Evolutionary conservation across 2,329 filamentous ascomycete genomes (phyloP).

Genomic region (Aureobasidium uvarum): DNA sequence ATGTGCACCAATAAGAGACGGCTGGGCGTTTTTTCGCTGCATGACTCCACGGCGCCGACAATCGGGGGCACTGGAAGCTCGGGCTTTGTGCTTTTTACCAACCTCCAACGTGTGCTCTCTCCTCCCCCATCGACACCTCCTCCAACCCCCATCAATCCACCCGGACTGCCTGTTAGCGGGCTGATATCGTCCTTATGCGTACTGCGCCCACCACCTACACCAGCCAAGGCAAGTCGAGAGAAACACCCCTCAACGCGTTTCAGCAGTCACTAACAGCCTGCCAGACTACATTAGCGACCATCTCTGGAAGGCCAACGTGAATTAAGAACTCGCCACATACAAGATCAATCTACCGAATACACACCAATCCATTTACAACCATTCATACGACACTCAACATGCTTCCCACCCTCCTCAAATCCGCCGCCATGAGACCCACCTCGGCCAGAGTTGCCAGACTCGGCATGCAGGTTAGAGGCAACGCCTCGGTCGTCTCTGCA

Average conservation of each 20-base stretch:
- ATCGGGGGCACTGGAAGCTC: conserved; percentile 4
- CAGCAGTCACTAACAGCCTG: conserved; percentile 25
- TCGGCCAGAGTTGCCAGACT: conserved; percentile 45
- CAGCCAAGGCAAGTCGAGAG: conserved; percentile 48
- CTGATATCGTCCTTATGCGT: conserved; percentile 42
- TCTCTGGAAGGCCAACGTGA: conserved; percentile 66
- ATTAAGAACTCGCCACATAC: conserved; percentile 46
- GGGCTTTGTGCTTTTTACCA: conserved; percentile 2
- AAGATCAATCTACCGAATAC: conserved; percentile 29
- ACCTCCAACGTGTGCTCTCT: neutral
- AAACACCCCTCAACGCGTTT: conserved; percentile 26
- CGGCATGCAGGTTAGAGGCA: conserved; percentile 49
- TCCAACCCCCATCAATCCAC: conserved; percentile 19
- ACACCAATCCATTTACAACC: conserved; percentile 29
- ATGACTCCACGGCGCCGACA: conserved; percentile 15
- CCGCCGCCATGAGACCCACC: conserved; percentile 43
- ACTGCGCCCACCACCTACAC: conserved; percentile 53
- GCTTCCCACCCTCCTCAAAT: conserved; percentile 56
- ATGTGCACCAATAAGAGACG: conserved; percentile 2
- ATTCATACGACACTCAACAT: conserved; percentile 45
- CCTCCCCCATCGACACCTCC: conserved; percentile 2
- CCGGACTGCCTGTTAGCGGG: conserved; percentile 26
- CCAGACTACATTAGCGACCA: conserved; percentile 68
- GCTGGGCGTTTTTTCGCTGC: neutral
- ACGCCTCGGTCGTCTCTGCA: conserved; percentile 68